phyloP scores from a whole-genome alignment of 1,284 basidiomycete species.

The Pseudozyma sp. region DNA sequence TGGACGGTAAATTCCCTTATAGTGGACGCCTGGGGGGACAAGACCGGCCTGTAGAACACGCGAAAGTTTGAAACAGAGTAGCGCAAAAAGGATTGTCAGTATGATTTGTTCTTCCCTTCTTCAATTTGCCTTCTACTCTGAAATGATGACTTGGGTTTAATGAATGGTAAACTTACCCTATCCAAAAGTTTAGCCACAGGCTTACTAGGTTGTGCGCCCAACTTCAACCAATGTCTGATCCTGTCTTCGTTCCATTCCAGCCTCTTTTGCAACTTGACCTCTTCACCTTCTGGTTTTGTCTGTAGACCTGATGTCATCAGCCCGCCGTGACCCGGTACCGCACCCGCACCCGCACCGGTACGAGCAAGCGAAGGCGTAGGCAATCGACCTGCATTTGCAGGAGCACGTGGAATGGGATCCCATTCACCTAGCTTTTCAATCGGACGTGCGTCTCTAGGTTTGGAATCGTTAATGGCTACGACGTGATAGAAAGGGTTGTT shows the following conservation, averaged over 20 bases:
- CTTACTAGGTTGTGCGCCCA: slow-evolving; percentile 85
- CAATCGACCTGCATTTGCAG: slow-evolving; percentile 5
- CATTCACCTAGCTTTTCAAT: slow-evolving; percentile 90
- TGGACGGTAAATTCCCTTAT: slow-evolving; percentile 59
- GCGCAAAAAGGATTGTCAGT: not conserved
- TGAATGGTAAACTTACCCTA: slow-evolving; percentile 75
- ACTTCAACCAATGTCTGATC: slow-evolving; percentile 87
- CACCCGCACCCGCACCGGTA: not conserved
- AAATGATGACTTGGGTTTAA: too few relatives aligned
- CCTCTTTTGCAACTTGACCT: slow-evolving; percentile 74
- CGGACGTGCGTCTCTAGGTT: slow-evolving; percentile 86
- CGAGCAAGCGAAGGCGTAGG: slow-evolving; percentile 26
- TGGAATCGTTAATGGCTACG: slow-evolving; percentile 82
- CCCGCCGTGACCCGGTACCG: slow-evolving; percentile 40
- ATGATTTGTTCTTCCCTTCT: not conserved
- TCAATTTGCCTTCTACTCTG: not conserved
- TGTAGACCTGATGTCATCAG: slow-evolving; percentile 55
- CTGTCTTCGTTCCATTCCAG: slow-evolving; percentile 90
- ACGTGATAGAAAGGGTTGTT: slow-evolving; percentile 87
- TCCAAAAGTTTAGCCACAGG: slow-evolving; percentile 82
- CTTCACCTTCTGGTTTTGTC: not conserved
- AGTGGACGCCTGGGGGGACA: slow-evolving; percentile 54
- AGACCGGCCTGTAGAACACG: slow-evolving; percentile 48
- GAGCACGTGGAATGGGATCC: slow-evolving; percentile 75
- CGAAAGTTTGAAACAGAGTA: not conserved